Evolutionary conservation across 768 basidiomycete species (phyloP).

Genomic region (Exidia glandulosa): DNA sequence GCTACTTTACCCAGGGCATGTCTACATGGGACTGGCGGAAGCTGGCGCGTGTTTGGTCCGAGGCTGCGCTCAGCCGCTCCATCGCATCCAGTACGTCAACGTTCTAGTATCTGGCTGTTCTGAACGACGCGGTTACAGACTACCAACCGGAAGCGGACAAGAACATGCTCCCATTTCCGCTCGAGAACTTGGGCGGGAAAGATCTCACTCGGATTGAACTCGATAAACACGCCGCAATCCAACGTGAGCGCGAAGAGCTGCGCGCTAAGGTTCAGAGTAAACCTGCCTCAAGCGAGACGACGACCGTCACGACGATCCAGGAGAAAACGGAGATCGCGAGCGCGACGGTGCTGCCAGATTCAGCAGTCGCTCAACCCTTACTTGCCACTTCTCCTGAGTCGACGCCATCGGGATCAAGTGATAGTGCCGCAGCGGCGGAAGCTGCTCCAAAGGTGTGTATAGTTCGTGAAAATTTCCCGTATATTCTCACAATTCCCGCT

Average conservation of each 20-base stretch:
- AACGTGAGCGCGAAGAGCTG: neutral
- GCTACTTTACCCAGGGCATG: neutral
- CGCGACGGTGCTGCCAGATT: no score
- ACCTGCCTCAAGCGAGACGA: neutral
- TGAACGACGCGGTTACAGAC: neutral
- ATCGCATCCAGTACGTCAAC: constrained; percentile 1
- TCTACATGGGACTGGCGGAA: constrained; percentile 1
- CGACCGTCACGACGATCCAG: neutral
- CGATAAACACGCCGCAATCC: neutral
- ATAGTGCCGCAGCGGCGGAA: no score
- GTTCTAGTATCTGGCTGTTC: neutral
- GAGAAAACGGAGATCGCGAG: no score
- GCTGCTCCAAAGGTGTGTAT: no score
- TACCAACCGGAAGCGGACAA: neutral
- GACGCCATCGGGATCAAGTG: no score
- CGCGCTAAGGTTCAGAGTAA: neutral
- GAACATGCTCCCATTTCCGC: neutral
- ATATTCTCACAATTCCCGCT: no score
- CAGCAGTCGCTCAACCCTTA: no score
- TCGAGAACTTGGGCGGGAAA: neutral
- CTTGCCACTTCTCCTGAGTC: no score
- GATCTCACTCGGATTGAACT: neutral
- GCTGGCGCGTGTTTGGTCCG: constrained; percentile 1
- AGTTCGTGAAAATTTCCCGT: no score
- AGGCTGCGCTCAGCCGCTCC: constrained; percentile 5